Evolutionary conservation across 2,329 filamentous ascomycete genomes (phyloP).

Genomic region (Penicillium carneum): DNA sequence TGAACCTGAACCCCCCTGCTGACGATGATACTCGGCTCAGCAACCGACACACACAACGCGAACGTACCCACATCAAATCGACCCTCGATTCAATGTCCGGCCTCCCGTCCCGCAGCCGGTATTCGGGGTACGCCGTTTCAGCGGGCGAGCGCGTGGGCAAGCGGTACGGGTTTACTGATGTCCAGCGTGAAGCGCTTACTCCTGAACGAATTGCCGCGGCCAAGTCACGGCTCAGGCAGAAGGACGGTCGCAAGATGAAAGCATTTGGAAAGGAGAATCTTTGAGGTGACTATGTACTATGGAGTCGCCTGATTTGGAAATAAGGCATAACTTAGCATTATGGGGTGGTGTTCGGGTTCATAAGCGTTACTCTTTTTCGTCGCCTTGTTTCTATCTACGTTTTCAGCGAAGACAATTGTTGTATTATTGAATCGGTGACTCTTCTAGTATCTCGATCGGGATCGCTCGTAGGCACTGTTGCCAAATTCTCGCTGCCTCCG

Average conservation of each 20-base stretch:
- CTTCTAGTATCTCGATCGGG: background rate
- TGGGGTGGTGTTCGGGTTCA: slow-evolving; percentile 3
- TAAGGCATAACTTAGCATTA: slow-evolving; percentile 10
- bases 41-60: slow-evolving; percentile 32
- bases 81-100: slow-evolving; percentile 42
- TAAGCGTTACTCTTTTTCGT: slow-evolving; percentile 4
- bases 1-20: slow-evolving; percentile 36
- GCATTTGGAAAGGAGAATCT: slow-evolving; percentile 47
- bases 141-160: slow-evolving; percentile 34
- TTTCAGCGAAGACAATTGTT: slow-evolving; percentile 11
- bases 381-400: slow-evolving; percentile 3
- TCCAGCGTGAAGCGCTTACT: slow-evolving; percentile 38
- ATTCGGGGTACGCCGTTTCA: slow-evolving; percentile 31
- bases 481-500: background rate
- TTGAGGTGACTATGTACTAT: background rate
- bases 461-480: background rate
- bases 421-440: background rate
- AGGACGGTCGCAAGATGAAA: slow-evolving; percentile 35
- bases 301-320: slow-evolving; percentile 7
- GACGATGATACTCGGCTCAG: slow-evolving; percentile 26
- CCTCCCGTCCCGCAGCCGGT: slow-evolving; percentile 22
- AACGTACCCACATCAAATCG: slow-evolving; percentile 39
- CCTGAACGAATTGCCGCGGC: slow-evolving; percentile 47
- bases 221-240: slow-evolving; percentile 46
- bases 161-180: slow-evolving; percentile 32